A percentile compares a stretch with the other conserved stretches of the same genome.
Conservation (phyloP, 2,329 filamentous ascomycete species). For the Pseudogymnoascus sp. region DNA sequence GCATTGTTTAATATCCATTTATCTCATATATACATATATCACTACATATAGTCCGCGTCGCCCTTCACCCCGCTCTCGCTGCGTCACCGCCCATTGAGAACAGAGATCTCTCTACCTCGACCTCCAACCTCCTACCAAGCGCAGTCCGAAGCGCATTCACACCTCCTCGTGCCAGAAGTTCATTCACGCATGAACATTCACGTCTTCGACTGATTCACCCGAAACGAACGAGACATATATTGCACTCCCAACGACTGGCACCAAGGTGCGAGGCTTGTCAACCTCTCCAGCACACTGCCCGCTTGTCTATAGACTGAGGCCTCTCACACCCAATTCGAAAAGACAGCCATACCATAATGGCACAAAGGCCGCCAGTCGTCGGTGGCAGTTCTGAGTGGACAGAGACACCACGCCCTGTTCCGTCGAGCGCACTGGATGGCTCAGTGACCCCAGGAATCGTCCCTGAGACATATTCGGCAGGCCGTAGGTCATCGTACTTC, state of each 20-base stretch:
- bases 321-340: background rate
- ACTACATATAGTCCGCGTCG: background rate
- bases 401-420: background rate
- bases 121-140: background rate
- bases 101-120: background rate
- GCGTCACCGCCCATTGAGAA: conserved; percentile 4
- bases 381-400: background rate
- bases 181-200: background rate
- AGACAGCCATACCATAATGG: background rate
- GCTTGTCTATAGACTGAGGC: background rate
- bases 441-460: background rate
- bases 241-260: background rate
- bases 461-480: background rate
- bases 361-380: background rate
- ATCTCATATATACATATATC: conserved; percentile 4
- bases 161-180: background rate
- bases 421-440: background rate
- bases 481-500: background rate
- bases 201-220: background rate
- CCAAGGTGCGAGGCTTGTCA: background rate
- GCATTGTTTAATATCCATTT: conserved; percentile 10
- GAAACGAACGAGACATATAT: background rate
- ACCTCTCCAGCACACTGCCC: conserved; percentile 3
- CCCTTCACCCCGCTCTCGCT: background rate
- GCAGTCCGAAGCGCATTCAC: background rate